Evolutionary conservation across 202 grass and related monocot genomes (phyloP).

Genomic region (Panicum hallii): DNA sequence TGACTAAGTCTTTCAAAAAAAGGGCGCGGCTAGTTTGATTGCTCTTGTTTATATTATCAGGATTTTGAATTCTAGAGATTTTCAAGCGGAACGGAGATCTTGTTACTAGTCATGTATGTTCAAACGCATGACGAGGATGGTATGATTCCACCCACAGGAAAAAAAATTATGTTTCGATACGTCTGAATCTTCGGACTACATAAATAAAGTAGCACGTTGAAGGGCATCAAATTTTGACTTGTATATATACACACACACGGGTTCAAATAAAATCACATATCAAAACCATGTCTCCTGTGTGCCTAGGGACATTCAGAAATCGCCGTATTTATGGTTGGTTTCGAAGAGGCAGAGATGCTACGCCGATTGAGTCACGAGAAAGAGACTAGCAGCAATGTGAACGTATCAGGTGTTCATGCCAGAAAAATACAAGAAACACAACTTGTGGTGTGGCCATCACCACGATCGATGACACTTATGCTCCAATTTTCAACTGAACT

Average conservation of each 20-base stretch:
- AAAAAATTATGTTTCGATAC: too few relatives aligned
- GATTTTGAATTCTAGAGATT: neutral
- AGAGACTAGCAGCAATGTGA: slow-evolving; percentile 25
- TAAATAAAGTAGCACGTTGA: neutral
- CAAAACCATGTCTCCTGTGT: neutral
- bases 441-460: neutral
- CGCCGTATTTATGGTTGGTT: slow-evolving; percentile 37
- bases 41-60: neutral
- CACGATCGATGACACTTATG: slow-evolving; percentile 1
- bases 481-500: neutral
- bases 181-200: too few relatives aligned
- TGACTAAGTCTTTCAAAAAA: neutral
- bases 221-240: neutral
- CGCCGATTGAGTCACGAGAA: slow-evolving; percentile 25
- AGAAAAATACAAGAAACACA: neutral
- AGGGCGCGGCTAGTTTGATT: neutral
- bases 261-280: neutral
- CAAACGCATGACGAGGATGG: too few relatives aligned
- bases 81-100: neutral
- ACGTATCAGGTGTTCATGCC: slow-evolving; percentile 27
- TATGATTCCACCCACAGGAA: too few relatives aligned
- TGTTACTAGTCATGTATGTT: neutral
- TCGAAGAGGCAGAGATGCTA: neutral
- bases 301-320: neutral
- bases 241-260: neutral